Evolutionary conservation across 1,284 basidiomycete species (phyloP).

Genomic region (Ustilago bromivora): DNA sequence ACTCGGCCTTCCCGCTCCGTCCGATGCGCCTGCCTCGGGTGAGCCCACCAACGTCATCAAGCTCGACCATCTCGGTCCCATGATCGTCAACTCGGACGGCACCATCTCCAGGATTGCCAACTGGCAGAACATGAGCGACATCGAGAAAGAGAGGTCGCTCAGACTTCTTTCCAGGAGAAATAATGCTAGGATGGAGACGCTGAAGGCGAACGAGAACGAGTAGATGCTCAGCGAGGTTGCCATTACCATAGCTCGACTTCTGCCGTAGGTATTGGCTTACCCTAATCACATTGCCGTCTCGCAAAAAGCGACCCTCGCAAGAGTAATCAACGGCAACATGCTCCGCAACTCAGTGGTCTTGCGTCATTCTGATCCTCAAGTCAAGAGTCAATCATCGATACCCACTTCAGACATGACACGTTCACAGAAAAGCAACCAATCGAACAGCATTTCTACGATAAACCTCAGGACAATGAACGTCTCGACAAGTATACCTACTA

Average conservation of each 20-base stretch:
- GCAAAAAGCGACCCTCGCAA: background rate
- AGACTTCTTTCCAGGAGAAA: conserved; percentile 59
- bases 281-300: background rate
- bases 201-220: conserved; percentile 18
- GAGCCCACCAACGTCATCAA: conserved; percentile 49
- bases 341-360: background rate
- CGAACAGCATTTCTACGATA: background rate
- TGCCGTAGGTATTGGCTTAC: background rate
- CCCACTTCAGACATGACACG: background rate
- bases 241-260: background rate
- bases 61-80: conserved; percentile 60
- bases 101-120: conserved; percentile 63
- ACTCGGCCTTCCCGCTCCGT: conserved; percentile 47
- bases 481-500: background rate
- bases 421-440: background rate
- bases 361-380: background rate
- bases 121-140: conserved; percentile 54
- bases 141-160: conserved; percentile 54
- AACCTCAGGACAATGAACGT: background rate
- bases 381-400: background rate
- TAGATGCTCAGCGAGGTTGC: background rate
- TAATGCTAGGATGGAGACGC: conserved; percentile 46
- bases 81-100: conserved; percentile 62
- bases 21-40: conserved; percentile 16
- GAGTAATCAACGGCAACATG: too few species aligned